Conservation (phyloP, 441 rosid genomes). For the Melastoma candidum region DNA sequence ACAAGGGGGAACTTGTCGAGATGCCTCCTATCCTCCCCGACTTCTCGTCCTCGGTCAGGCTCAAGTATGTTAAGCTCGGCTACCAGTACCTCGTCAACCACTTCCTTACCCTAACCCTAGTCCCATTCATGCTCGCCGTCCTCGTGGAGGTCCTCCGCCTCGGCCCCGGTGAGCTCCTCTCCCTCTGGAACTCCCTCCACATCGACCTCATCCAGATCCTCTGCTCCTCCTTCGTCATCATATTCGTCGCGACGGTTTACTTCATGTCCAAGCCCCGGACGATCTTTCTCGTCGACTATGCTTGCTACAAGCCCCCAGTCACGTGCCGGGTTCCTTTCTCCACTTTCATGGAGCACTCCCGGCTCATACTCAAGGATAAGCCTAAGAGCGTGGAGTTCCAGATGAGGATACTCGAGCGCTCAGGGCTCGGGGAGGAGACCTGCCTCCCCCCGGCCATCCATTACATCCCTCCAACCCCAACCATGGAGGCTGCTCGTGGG, state of each 20-base stretch:
- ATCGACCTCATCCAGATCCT: background rate
- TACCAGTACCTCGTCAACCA: too few relatives aligned
- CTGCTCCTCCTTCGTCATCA: background rate
- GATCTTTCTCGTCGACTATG: background rate
- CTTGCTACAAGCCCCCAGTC: background rate
- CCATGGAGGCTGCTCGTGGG: too few relatives aligned
- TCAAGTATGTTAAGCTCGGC: too few relatives aligned
- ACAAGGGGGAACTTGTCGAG: too few relatives aligned
- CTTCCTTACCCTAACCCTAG: background rate
- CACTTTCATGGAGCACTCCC: background rate
- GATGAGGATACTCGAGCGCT: too few relatives aligned
- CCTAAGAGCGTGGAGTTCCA: background rate
- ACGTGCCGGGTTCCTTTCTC: background rate
- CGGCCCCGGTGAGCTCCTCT: background rate
- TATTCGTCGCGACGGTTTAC: background rate
- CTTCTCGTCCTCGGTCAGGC: too few relatives aligned
- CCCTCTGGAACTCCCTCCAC: background rate
- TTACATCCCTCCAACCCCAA: too few relatives aligned
- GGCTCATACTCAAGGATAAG: background rate
- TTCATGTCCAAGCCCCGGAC: background rate
- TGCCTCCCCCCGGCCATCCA: too few relatives aligned
- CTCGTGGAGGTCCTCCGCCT: background rate
- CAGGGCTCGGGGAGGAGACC: too few relatives aligned
- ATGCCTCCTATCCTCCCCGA: too few relatives aligned
- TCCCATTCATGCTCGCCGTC: background rate